phyloP scores from a whole-genome alignment of 306 rosid species.

The Pachyrhizus erosus region DNA sequence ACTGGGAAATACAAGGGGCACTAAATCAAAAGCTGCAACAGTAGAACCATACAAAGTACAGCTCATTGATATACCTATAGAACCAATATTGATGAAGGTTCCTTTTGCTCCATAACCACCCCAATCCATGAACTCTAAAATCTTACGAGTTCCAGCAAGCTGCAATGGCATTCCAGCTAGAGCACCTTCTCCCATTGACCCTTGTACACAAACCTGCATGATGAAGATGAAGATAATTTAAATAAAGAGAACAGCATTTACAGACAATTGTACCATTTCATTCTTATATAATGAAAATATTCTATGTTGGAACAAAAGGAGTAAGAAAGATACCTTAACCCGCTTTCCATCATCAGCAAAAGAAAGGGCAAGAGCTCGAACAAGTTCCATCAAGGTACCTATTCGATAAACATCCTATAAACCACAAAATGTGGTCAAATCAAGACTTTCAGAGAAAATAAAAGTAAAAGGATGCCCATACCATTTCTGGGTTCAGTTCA shows the following conservation, averaged over 20 bases:
- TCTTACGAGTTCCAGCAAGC: conserved; percentile 89
- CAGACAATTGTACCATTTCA: conserved; percentile 21
- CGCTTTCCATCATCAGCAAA: conserved; percentile 93
- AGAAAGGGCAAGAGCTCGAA: conserved; percentile 86
- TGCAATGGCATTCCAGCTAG: conserved; percentile 97
- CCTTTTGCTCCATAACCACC: conserved; percentile 91
- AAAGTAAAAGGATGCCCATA: conserved; percentile 42
- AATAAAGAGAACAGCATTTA: conserved; percentile 9
- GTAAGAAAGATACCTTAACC: conserved; percentile 68
- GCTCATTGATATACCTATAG: conserved; percentile 69
- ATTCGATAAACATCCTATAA: conserved; percentile 95
- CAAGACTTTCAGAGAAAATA: conserved; percentile 26
- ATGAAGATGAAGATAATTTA: conserved; percentile 32
- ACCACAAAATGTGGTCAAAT: conserved; percentile 54
- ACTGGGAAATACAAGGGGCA: conserved; percentile 16
- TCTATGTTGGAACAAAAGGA: conserved; percentile 38
- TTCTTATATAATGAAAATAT: conserved; percentile 24
- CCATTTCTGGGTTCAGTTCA: conserved; percentile 96
- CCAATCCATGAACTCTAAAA: conserved; percentile 98
- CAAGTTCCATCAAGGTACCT: conserved; percentile 92
- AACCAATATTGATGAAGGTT: conserved; percentile 86
- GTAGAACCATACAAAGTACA: conserved; percentile 17
- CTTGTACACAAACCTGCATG: conserved; percentile 94
- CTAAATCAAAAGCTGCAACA: conserved; percentile 22
- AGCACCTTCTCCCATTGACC: conserved; percentile 99